Base-by-base conservation (phyloP, 768 basidiomycete species). In the Chalciporus pseudorubinellus region DNA sequence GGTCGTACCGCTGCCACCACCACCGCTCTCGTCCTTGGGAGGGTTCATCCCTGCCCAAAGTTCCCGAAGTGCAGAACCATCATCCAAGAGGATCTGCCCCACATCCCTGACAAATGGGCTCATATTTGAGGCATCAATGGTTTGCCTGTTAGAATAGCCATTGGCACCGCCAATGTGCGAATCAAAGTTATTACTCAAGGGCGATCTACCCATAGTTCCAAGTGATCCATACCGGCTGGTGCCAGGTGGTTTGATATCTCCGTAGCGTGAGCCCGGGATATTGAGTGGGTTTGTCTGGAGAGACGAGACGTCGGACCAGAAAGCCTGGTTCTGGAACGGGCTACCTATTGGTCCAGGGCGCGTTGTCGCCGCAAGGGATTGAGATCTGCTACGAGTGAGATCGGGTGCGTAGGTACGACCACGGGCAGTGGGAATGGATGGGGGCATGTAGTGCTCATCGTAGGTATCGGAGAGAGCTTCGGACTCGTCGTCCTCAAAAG, bases 51-150 rank as follows among this genome's bases (percentile, higher is more conserved):
- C 82, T 0, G 83, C 77, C 88, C 88, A 91, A 4, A 90, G 74
- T 56, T 89, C 86, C 29, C 85, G 75, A 58, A 89, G 80, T 0
- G 83, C 83, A 0, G 83, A 79, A 4, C 81, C 82, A 50, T 91
- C 88, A 60, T 90, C 87, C 44, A 85, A 68, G 31, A 91, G 68
- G 50, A 92, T 89, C 68, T 87, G 83, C 6, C 81, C 83, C 16
- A 92, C 86, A 65, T 93, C 89, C 20, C 90, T 75, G n/a, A 89
- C 81, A 64, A 93, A 92, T 0, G 90, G 91, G 56, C 82, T 84
- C 80, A 89, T 87, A 65, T 92, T 92, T 26, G 88, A 87, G 38
- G 81, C 69, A 68, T 91, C 78, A 20, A 68, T 68, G 28, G 74
- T 62, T 52, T 75, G 71, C 56, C 69, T 69, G 59, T 56, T 72